Evolutionary conservation across 1,284 basidiomycete genomes (phyloP).

Genomic region (Ganoderma lucidum): DNA sequence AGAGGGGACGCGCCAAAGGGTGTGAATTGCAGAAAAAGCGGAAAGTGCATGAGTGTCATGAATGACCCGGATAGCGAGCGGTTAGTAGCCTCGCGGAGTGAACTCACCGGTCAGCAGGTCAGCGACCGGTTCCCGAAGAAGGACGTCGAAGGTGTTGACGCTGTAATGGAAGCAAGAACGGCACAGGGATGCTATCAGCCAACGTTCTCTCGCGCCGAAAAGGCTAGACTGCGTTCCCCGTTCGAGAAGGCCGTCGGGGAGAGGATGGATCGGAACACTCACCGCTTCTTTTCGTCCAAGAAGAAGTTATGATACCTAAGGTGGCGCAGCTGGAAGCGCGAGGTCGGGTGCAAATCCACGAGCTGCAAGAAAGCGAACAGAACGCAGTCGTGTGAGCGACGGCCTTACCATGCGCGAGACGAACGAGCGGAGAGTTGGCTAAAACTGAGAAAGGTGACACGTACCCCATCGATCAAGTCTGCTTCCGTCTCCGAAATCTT

Average conservation of each 20-base stretch:
- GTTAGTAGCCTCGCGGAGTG: conserved; percentile 30
- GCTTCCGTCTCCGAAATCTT: conserved; percentile 34
- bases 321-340: conserved; percentile 40
- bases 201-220: background rate
- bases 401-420: background rate
- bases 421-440: background rate
- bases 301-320: conserved; percentile 42
- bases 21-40: background rate
- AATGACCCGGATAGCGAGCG: conserved; percentile 12
- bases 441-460: conserved; percentile 10
- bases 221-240: background rate
- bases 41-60: background rate
- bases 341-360: conserved; percentile 33
- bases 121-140: conserved; percentile 23
- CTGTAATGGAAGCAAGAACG: conserved; percentile 15
- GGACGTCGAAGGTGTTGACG: conserved; percentile 29
- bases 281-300: conserved; percentile 28
- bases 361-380: conserved; percentile 32
- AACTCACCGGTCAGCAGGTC: conserved; percentile 27
- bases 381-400: background rate
- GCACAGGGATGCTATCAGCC: background rate
- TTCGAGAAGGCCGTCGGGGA: conserved; percentile 1
- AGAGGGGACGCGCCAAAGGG: background rate
- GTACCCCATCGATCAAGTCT: conserved; percentile 37
- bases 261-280: conserved; percentile 2